Percentiles rank a stretch among this genome's conserved stretches.
These are phyloP conservation scores for Chrysopogon serrulatus DNA, from an alignment of 176 grass and related monocot species.

Conservation along the genomic window DNA sequence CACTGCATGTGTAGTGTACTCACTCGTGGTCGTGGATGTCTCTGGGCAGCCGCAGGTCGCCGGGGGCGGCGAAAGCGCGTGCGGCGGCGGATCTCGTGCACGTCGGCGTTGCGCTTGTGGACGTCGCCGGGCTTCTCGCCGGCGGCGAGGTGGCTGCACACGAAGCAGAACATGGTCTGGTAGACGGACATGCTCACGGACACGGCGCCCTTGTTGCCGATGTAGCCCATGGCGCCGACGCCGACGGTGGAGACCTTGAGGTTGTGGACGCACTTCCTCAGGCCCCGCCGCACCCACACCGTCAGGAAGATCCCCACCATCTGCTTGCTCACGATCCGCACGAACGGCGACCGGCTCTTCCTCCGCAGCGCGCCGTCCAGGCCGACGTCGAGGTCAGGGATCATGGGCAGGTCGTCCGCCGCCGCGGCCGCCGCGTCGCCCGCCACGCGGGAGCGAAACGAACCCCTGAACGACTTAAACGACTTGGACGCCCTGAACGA, in stretches of 20 bases:
- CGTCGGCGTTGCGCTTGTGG: slow-evolving; percentile 63
- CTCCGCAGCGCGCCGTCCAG: slow-evolving; percentile 12
- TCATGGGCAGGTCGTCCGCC: slow-evolving; percentile 17
- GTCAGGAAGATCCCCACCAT: slow-evolving; percentile 87
- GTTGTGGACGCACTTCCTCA: slow-evolving; percentile 75
- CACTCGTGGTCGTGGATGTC: slow-evolving; percentile 84
- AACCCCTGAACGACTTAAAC: slow-evolving; percentile 34
- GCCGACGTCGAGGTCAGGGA: slow-evolving; percentile 32
- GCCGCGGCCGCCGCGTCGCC: background rate
- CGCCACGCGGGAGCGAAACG: slow-evolving; percentile 17
- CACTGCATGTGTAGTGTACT: slow-evolving; percentile 35
- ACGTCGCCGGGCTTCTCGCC: slow-evolving; percentile 65
- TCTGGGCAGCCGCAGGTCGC: slow-evolving; percentile 24
- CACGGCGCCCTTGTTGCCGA: slow-evolving; percentile 90
- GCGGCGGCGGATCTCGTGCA: slow-evolving; percentile 74
- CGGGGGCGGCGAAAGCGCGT: slow-evolving; percentile 42
- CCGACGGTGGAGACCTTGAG: slow-evolving; percentile 84
- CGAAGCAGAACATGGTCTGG: slow-evolving; percentile 91
- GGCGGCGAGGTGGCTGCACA: slow-evolving; percentile 71
- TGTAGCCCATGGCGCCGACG: slow-evolving; percentile 95
- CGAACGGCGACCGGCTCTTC: slow-evolving; percentile 65
- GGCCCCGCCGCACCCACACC: slow-evolving; percentile 59
- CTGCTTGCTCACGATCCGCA: slow-evolving; percentile 87
- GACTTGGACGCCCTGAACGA: slow-evolving; percentile 45
- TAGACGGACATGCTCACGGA: slow-evolving; percentile 93